Evolutionary conservation across 2,329 filamentous ascomycete genomes (phyloP).

Genomic region (Canariomyces notabilis): DNA sequence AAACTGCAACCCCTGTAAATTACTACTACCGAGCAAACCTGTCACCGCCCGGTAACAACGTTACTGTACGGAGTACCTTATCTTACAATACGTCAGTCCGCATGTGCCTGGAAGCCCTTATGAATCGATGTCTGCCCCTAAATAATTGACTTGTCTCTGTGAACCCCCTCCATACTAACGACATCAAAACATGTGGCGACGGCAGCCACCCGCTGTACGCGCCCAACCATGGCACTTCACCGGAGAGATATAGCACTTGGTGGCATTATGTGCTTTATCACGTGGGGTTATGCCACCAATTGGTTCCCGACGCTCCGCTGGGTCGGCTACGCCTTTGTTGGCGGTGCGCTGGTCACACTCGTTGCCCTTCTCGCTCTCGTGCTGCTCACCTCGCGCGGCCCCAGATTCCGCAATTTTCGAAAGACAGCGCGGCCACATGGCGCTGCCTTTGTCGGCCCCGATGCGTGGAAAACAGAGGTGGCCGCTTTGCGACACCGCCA

Average conservation of each 20-base stretch:
- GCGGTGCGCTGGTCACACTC: slow-evolving; percentile 58
- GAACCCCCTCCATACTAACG: slow-evolving; percentile 4
- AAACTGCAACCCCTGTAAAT: too few relatives aligned
- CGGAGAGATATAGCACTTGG: slow-evolving; percentile 67
- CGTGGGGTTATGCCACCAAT: slow-evolving; percentile 81
- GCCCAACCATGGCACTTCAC: slow-evolving; percentile 61
- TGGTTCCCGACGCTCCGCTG: slow-evolving; percentile 81
- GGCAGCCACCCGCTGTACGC: slow-evolving; percentile 29
- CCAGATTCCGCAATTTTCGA: slow-evolving; percentile 36
- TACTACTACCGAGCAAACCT: too few relatives aligned
- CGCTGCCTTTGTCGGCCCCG: slow-evolving; percentile 55
- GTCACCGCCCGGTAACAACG: too few relatives aligned
- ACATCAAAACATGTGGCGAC: slow-evolving; percentile 32
- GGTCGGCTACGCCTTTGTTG: slow-evolving; percentile 75
- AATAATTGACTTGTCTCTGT: slow-evolving; percentile 11
- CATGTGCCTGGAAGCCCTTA: neutral
- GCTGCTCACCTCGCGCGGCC: slow-evolving; percentile 55
- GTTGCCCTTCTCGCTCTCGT: slow-evolving; percentile 51
- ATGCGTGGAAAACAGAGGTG: slow-evolving; percentile 66
- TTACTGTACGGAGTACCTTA: too few relatives aligned
- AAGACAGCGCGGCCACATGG: slow-evolving; percentile 40
- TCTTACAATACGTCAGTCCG: too few relatives aligned
- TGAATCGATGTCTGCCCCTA: slow-evolving; percentile 1
- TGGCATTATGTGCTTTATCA: slow-evolving; percentile 67
- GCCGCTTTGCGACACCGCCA: slow-evolving; percentile 60